phyloP scores from a whole-genome alignment of 495 filamentous ascomycete species.

The Aspergillus asperescens region DNA sequence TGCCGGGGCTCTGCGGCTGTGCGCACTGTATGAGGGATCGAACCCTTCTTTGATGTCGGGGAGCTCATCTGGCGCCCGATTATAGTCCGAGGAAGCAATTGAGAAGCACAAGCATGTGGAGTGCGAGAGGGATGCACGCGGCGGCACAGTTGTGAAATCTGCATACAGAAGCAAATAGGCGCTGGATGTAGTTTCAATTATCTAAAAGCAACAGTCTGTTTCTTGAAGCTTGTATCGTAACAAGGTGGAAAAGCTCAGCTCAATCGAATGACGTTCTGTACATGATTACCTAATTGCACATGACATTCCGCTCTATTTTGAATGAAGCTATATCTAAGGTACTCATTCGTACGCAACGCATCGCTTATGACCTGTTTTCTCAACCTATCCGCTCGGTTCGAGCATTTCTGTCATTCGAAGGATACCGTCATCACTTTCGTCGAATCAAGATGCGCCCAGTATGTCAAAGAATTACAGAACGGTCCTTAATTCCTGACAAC shows the following conservation, averaged over 20 bases:
- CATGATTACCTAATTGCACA: slow-evolving; percentile 5
- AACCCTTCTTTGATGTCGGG: slow-evolving; percentile 27
- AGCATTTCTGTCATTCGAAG: too few species aligned
- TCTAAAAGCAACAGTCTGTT: neutral
- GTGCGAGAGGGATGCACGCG: neutral
- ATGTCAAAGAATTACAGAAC: too few species aligned
- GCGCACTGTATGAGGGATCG: slow-evolving; percentile 54
- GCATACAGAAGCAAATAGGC: slow-evolving; percentile 1
- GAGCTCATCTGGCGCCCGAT: slow-evolving; percentile 27
- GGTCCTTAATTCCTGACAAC: neutral
- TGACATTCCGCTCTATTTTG: neutral
- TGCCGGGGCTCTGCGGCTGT: slow-evolving; percentile 70
- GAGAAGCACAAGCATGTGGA: neutral
- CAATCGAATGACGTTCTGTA: slow-evolving; percentile 2
- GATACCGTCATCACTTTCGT: too few species aligned
- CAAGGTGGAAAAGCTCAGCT: neutral
- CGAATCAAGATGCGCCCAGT: too few species aligned
- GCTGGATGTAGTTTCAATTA: neutral
- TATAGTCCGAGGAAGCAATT: neutral
- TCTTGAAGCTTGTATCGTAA: neutral
- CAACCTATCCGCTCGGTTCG: too few species aligned
- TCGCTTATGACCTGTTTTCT: too few species aligned
- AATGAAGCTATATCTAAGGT: neutral
- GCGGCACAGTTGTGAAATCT: neutral
- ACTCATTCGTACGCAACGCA: too few species aligned